Evolutionary conservation across 805 yeast species (phyloP).

Genomic region (Myxozyma sirexii): DNA sequence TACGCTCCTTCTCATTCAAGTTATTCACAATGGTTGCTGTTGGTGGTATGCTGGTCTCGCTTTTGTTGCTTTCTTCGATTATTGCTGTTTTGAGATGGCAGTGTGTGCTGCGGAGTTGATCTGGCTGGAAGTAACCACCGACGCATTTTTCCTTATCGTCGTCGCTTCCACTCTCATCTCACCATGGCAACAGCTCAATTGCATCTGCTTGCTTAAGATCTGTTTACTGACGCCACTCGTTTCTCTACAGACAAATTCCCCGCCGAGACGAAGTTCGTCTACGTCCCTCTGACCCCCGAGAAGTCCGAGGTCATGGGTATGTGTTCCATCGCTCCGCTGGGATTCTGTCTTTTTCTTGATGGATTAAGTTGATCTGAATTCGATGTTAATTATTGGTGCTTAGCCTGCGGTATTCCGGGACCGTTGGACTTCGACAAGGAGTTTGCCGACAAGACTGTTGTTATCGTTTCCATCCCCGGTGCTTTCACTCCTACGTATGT

Average conservation of each 20-base stretch:
- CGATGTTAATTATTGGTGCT: no score
- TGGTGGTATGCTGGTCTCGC: neutral
- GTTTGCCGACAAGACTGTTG: slow-evolving; percentile 54
- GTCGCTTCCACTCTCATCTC: neutral
- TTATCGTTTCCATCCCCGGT: slow-evolving; percentile 75
- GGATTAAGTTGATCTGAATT: no score
- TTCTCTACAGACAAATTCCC: slow-evolving; percentile 39
- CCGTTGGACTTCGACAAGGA: slow-evolving; percentile 44
- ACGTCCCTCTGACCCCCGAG: slow-evolving; percentile 44
- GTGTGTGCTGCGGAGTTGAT: neutral
- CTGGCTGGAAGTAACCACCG: neutral
- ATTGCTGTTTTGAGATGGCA: neutral
- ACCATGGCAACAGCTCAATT: neutral
- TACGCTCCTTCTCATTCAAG: neutral
- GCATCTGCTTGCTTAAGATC: no score
- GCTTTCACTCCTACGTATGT: slow-evolving; percentile 78
- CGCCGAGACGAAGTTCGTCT: slow-evolving; percentile 41
- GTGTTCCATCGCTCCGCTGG: no score
- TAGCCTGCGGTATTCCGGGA: slow-evolving; percentile 48
- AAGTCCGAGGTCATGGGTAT: slow-evolving; percentile 35
- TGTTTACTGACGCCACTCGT: neutral
- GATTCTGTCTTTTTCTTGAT: no score
- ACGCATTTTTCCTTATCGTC: neutral
- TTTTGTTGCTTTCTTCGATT: neutral
- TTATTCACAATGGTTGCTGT: slow-evolving; percentile 15